These are phyloP conservation scores for Galium porrigens DNA, from an alignment of 305 asterid species.

Conservation along the genomic window DNA sequence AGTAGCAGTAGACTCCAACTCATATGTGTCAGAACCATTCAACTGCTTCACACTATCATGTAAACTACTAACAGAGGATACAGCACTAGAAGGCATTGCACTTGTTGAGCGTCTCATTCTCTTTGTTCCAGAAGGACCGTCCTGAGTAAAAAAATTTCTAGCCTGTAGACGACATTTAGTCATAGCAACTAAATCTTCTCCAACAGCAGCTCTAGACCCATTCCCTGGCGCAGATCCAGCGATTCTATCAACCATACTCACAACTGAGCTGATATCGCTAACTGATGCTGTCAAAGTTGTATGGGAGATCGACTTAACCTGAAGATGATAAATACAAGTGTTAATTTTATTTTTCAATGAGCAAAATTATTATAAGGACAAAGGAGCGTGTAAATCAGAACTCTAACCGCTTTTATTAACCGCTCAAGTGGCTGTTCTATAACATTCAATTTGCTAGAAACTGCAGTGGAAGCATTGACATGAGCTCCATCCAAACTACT, in stretches of 20 bases:
- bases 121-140: slow-evolving; percentile 66
- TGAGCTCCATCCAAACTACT: slow-evolving; percentile 71
- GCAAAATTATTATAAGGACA: neutral
- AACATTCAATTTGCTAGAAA: slow-evolving; percentile 42
- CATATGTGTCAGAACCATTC: slow-evolving; percentile 53
- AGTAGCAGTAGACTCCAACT: slow-evolving; percentile 88
- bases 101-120: slow-evolving; percentile 77
- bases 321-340: slow-evolving; percentile 17
- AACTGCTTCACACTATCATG: slow-evolving; percentile 48
- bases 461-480: slow-evolving; percentile 45
- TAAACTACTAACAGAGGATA: slow-evolving; percentile 64
- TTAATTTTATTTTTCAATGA: slow-evolving; percentile 5
- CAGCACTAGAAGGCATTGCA: slow-evolving; percentile 68
- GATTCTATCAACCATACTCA: slow-evolving; percentile 84
- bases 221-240: slow-evolving; percentile 98
- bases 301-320: slow-evolving; percentile 66
- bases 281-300: slow-evolving; percentile 64
- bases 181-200: slow-evolving; percentile 95
- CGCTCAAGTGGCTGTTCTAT: slow-evolving; percentile 80
- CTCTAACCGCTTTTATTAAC: slow-evolving; percentile 58
- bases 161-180: slow-evolving; percentile 84
- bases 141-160: slow-evolving; percentile 64
- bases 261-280: slow-evolving; percentile 76
- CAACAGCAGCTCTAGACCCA: slow-evolving; percentile 95
- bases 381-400: slow-evolving; percentile 5